Conservation (phyloP, 2,329 filamentous ascomycete species). For the Penicillium expansum region DNA sequence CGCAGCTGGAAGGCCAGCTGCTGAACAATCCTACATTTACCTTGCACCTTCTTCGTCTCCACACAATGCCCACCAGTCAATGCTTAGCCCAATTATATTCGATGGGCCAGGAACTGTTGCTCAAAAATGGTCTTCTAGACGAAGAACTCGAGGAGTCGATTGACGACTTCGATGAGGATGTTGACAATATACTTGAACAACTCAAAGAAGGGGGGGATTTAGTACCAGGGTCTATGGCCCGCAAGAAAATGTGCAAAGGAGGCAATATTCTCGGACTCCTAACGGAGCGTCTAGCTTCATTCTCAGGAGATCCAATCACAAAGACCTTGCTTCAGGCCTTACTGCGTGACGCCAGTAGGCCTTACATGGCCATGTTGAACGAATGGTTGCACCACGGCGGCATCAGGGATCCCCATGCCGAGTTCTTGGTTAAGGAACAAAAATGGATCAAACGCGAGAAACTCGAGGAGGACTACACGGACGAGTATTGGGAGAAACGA, state of each 20-base stretch:
- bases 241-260: conserved; percentile 94
- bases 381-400: conserved; percentile 97
- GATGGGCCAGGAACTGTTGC: conserved; percentile 81
- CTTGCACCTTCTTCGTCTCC: conserved; percentile 86
- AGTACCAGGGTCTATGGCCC: conserved; percentile 71
- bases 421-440: conserved; percentile 94
- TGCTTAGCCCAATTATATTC: conserved; percentile 89
- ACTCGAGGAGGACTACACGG: conserved; percentile 93
- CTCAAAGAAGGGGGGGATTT: conserved; percentile 83
- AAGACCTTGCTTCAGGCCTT: conserved; percentile 76
- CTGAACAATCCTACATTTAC: conserved; percentile 87
- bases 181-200: conserved; percentile 90
- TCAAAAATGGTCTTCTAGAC: conserved; percentile 82
- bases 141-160: conserved; percentile 66
- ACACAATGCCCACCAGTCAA: conserved; percentile 84
- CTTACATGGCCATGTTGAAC: conserved; percentile 98
- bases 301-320: conserved; percentile 91
- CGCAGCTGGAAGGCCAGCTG: conserved; percentile 89
- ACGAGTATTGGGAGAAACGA: conserved; percentile 98
- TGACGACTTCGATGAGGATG: conserved; percentile 70
- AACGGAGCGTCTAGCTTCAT: conserved; percentile 77
- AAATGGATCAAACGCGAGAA: conserved; percentile 90
- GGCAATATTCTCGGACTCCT: conserved; percentile 88
- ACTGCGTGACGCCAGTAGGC: conserved; percentile 81
- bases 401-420: conserved; percentile 88